Conservation (phyloP, 106 monocot genomes). For the Phalaenopsis equestris region DNA sequence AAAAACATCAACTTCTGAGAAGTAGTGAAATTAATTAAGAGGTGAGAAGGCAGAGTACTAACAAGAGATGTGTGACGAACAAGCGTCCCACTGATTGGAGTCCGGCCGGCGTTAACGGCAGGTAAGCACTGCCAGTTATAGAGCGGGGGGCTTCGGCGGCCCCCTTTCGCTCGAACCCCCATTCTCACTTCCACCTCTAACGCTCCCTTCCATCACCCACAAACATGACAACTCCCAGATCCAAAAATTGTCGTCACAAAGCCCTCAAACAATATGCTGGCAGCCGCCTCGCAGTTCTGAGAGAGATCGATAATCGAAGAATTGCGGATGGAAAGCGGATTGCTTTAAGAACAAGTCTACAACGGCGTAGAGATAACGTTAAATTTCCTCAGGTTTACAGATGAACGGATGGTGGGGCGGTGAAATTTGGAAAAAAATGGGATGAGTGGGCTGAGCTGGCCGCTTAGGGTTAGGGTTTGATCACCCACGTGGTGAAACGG, state of each 20-base stretch:
- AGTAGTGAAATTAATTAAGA: not conserved
- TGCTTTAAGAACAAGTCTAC: not conserved
- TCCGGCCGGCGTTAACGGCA: not conserved
- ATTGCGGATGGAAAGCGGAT: not conserved
- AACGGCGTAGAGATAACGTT: not conserved
- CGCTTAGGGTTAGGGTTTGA: slow-evolving; percentile 2
- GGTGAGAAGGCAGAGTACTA: not conserved
- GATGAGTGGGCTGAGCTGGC: not conserved
- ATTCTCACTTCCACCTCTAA: slow-evolving; percentile 14
- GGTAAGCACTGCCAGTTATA: slow-evolving; percentile 9
- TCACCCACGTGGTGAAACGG: not conserved
- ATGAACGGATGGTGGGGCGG: not conserved
- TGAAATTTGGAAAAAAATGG: not conserved
- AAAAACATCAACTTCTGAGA: not conserved
- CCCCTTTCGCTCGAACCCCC: slow-evolving; percentile 30
- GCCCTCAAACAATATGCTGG: not conserved
- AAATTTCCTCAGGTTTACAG: not conserved
- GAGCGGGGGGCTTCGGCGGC: slow-evolving; percentile 42
- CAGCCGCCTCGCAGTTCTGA: not conserved
- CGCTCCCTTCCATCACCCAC: slow-evolving; percentile 25
- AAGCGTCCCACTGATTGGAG: slow-evolving; percentile 16
- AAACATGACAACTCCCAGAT: slow-evolving; percentile 9
- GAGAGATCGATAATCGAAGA: not conserved
- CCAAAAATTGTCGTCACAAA: not conserved
- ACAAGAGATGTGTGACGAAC: slow-evolving; percentile 18